A percentile compares a stretch with the other conserved stretches of the same genome.
These are phyloP conservation scores for Sporothrix sp. DNA, from an alignment of 2,329 filamentous ascomycete species.

Conservation along the genomic window DNA sequence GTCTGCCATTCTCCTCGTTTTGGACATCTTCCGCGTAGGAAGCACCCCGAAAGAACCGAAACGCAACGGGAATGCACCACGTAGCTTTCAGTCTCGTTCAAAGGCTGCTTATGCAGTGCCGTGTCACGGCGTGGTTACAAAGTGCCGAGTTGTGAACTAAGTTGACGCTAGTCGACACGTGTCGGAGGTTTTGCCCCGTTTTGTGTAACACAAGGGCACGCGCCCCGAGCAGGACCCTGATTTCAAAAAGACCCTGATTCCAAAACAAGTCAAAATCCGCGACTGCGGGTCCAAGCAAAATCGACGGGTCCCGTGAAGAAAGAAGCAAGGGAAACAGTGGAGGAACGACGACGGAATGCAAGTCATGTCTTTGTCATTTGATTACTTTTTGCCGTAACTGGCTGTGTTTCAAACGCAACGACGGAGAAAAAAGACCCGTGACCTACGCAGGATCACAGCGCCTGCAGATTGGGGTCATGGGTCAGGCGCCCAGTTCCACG, in stretches of 20 bases:
- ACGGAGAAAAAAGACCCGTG: neutral
- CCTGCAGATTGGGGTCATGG: neutral
- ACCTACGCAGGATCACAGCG: no score
- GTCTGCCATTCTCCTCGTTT: neutral
- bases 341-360: no score
- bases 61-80: no score
- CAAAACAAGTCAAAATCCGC: constrained; percentile 6
- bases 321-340: neutral
- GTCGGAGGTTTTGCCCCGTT: neutral
- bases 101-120: no score
- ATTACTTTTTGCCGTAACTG: neutral
- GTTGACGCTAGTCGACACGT: no score
- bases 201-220: no score
- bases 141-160: no score
- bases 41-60: neutral
- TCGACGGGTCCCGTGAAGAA: neutral
- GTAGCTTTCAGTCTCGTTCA: no score
- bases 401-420: neutral
- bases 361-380: no score
- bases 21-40: neutral
- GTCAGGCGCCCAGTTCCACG: constrained; percentile 21
- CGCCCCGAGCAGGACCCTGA: no score
- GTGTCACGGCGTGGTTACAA: no score
- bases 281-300: neutral
- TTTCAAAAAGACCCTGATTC: no score